Evolutionary conservation across 2,329 filamentous ascomycete species (phyloP).

Genomic region (Alternaria sp.): DNA sequence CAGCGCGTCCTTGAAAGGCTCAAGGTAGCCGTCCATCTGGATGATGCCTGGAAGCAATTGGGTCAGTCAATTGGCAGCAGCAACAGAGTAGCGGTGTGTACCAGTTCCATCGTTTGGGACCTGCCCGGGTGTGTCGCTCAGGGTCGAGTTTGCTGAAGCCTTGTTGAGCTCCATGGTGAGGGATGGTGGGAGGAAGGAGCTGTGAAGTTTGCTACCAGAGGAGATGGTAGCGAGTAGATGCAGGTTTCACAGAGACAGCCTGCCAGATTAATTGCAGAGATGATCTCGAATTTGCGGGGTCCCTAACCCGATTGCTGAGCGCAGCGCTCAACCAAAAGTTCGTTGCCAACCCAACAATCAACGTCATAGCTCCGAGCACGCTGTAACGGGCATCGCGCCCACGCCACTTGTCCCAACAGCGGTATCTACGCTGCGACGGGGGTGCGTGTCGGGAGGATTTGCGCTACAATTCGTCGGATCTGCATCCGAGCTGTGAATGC

Average conservation of each 20-base stretch:
- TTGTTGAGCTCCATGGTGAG: constrained; percentile 53
- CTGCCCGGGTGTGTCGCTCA: constrained; percentile 57
- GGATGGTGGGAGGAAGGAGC: constrained; percentile 17
- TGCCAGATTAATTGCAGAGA: constrained; percentile 10
- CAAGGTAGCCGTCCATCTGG: constrained; percentile 86
- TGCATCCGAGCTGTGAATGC: not conserved
- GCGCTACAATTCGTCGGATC: constrained; percentile 26
- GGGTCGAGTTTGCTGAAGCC: constrained; percentile 56
- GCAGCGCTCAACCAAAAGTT: constrained; percentile 44
- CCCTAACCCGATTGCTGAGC: constrained; percentile 35
- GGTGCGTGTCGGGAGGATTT: constrained; percentile 27
- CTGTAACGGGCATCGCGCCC: constrained; percentile 32
- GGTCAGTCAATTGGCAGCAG: constrained; percentile 29
- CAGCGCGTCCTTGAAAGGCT: constrained; percentile 81
- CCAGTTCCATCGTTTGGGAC: constrained; percentile 76
- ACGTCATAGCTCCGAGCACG: constrained; percentile 43
- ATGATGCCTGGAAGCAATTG: constrained; percentile 73
- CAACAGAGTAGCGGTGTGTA: constrained; percentile 46
- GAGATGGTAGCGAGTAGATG: constrained; percentile 11
- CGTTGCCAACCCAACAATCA: constrained; percentile 31
- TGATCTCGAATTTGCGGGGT: constrained; percentile 43
- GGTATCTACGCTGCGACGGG: constrained; percentile 1
- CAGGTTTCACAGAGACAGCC: constrained; percentile 13
- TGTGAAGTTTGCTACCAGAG: constrained; percentile 17
- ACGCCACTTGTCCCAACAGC: constrained; percentile 36